These are phyloP conservation scores for Acer negundo DNA, from an alignment of 345 rosid genomes.

Conservation along the genomic window DNA sequence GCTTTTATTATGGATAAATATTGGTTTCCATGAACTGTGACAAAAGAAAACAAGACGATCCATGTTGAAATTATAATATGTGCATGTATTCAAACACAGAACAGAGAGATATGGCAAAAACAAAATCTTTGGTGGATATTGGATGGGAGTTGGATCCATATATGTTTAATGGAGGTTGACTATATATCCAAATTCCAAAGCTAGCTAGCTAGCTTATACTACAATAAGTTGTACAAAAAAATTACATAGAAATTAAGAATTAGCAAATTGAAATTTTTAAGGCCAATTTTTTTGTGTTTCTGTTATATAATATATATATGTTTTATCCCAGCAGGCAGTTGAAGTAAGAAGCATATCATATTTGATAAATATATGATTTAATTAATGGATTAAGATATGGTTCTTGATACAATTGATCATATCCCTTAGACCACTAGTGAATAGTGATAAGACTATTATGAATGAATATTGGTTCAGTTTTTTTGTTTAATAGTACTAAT, in stretches of 20 bases:
- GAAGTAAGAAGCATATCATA: neutral
- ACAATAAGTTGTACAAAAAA: too few species aligned
- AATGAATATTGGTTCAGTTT: neutral
- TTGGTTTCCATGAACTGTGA: neutral
- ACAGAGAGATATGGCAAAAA: neutral
- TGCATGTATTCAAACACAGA: neutral
- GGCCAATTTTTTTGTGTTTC: neutral
- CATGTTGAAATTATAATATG: too few species aligned
- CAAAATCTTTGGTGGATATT: neutral
- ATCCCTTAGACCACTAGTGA: neutral
- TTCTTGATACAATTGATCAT: neutral
- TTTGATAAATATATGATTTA: neutral
- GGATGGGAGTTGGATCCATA: neutral
- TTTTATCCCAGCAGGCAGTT: neutral
- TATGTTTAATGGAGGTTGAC: neutral
- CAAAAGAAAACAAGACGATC: neutral
- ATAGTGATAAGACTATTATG: neutral
- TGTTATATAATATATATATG: too few species aligned
- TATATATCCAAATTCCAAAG: neutral
- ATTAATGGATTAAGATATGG: neutral
- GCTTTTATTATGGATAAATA: neutral
- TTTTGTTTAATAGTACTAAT: neutral
- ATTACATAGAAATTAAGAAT: too few species aligned
- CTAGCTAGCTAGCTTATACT: neutral
- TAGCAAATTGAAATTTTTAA: too few species aligned